Evolutionary conservation across 164 flowering plant genomes (phyloP).

Genomic region (Sedum album): DNA sequence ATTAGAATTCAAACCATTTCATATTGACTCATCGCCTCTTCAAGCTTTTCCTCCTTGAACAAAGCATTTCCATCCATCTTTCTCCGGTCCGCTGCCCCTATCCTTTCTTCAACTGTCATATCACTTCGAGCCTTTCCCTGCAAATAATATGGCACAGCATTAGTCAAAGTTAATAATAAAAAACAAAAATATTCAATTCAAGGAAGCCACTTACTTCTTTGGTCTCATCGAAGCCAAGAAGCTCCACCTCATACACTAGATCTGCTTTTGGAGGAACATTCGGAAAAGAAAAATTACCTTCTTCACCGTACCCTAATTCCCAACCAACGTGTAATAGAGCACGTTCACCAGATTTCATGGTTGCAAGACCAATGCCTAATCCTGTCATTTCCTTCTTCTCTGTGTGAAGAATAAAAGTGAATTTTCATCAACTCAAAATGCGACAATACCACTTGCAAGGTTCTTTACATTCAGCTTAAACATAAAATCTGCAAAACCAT

Average conservation of each 20-base stretch:
- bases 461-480: neutral
- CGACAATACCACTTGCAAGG: neutral
- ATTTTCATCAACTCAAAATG: neutral
- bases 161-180: neutral
- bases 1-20: conserved; percentile 62
- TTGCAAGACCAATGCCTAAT: conserved; percentile 66
- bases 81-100: conserved; percentile 84
- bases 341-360: conserved; percentile 90
- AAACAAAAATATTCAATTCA: neutral
- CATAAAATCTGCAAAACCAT: neutral
- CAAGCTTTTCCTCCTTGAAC: conserved; percentile 85
- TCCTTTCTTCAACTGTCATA: conserved; percentile 97
- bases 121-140: conserved; percentile 92
- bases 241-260: conserved; percentile 85
- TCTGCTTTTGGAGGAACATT: conserved; percentile 98
- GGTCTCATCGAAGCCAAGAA: conserved; percentile 92
- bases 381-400: conserved; percentile 91
- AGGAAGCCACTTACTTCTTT: conserved; percentile 46
- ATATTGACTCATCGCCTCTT: conserved; percentile 98
- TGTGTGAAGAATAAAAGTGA: conserved; percentile 19
- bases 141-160: neutral
- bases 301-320: conserved; percentile 93
- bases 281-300: conserved; percentile 95
- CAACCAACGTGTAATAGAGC: conserved; percentile 83
- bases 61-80: conserved; percentile 84